Conservation (phyloP, 2,329 filamentous ascomycete genomes). For the Emmonsiellopsis sp. region DNA sequence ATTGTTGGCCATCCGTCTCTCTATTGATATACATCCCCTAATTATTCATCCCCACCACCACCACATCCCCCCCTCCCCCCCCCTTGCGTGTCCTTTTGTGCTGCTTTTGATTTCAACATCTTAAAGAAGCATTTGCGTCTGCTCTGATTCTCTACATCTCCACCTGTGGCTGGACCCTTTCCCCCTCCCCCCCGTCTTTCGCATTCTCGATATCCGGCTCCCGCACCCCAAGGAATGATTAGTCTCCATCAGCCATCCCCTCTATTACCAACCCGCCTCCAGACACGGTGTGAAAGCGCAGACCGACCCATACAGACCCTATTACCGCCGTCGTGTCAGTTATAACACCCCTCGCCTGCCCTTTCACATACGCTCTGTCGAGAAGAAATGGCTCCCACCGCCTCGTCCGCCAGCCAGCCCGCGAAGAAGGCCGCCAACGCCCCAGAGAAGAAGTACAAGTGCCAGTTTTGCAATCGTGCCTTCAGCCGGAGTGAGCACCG, state of each 20-base stretch:
- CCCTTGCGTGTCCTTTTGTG: background rate
- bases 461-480: slow-evolving; percentile 94
- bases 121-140: background rate
- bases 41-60: background rate
- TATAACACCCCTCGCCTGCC: slow-evolving; percentile 8
- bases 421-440: slow-evolving; percentile 73
- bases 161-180: slow-evolving; percentile 33
- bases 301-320: slow-evolving; percentile 29
- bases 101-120: slow-evolving; percentile 1
- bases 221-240: slow-evolving; percentile 34
- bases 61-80: too few species aligned
- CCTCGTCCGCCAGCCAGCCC: slow-evolving; percentile 59
- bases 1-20: background rate
- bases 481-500: slow-evolving; percentile 97
- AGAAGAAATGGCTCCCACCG: slow-evolving; percentile 31
- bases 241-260: slow-evolving; percentile 29
- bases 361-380: slow-evolving; percentile 10
- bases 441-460: slow-evolving; percentile 98
- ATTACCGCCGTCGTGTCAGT: slow-evolving; percentile 16
- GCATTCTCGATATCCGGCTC: slow-evolving; percentile 7
- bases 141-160: slow-evolving; percentile 12
- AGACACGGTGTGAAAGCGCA: slow-evolving; percentile 35
- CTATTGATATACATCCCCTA: background rate
- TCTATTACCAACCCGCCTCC: slow-evolving; percentile 32
- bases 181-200: slow-evolving; percentile 13